Evolutionary conservation across 75 land plant genomes (phyloP).

Genomic region (Azolla pinnata): DNA sequence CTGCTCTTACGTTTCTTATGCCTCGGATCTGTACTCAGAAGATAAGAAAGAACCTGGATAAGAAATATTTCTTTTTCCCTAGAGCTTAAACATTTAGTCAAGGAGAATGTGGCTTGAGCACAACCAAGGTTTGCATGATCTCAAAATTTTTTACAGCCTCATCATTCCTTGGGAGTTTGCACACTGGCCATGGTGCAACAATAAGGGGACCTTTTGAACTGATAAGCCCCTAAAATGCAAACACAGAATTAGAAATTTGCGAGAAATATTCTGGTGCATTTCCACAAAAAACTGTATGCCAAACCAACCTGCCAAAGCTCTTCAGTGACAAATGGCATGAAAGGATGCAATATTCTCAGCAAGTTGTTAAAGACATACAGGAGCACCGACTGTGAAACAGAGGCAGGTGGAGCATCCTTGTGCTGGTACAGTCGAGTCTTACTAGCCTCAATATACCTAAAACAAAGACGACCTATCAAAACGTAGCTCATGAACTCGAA

Average conservation of each 20-base stretch:
- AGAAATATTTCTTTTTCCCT: background rate
- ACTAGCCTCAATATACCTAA: conserved; percentile 95
- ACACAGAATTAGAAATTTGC: background rate
- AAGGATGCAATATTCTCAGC: conserved; percentile 84
- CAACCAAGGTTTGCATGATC: conserved; percentile 65
- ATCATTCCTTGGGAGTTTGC: conserved; percentile 49
- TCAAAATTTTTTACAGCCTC: conserved; percentile 58
- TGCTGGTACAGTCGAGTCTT: conserved; percentile 70
- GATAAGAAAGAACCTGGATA: background rate
- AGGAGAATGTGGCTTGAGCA: background rate
- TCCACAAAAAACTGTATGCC: background rate
- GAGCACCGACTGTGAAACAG: conserved; percentile 55
- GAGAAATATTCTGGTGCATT: background rate
- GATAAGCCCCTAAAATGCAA: background rate
- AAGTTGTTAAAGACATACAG: conserved; percentile 70
- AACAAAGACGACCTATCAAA: background rate
- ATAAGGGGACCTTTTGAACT: conserved; percentile 47
- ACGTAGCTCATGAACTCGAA: background rate
- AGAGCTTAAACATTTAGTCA: background rate
- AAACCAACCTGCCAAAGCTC: conserved; percentile 84
- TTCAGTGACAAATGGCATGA: conserved; percentile 97
- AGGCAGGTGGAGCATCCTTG: conserved; percentile 32
- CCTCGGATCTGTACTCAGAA: conserved; percentile 45
- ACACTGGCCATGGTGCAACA: conserved; percentile 65
- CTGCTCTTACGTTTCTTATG: conserved; percentile 85